Conservation (phyloP, 345 rosid genomes). For the Pugionium cornutum region DNA sequence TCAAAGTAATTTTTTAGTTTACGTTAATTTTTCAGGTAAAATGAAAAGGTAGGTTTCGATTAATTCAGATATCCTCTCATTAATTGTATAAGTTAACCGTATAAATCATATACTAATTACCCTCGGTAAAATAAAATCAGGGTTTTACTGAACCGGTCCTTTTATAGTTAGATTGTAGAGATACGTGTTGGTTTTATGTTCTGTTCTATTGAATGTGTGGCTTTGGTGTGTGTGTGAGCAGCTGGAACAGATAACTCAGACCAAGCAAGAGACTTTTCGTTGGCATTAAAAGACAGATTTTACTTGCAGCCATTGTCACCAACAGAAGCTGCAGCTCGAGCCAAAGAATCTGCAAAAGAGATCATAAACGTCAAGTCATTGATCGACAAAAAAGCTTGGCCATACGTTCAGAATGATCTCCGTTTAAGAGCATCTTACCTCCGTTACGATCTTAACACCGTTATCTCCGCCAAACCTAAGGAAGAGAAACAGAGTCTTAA, state of each 20-base stretch:
- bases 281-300: slow-evolving; percentile 66
- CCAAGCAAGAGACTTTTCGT: slow-evolving; percentile 69
- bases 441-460: slow-evolving; percentile 87
- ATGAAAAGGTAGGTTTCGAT: no score
- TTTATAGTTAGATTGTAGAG: background rate
- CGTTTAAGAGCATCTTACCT: slow-evolving; percentile 73
- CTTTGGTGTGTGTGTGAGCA: slow-evolving; percentile 41
- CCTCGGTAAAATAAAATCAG: no score
- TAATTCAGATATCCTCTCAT: no score
- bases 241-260: slow-evolving; percentile 94
- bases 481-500: slow-evolving; percentile 68
- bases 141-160: background rate
- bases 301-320: slow-evolving; percentile 75
- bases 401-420: slow-evolving; percentile 83
- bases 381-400: slow-evolving; percentile 97
- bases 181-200: background rate
- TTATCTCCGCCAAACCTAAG: slow-evolving; percentile 71
- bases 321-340: slow-evolving; percentile 66
- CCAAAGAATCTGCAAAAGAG: slow-evolving; percentile 87
- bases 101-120: no score
- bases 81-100: no score
- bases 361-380: slow-evolving; percentile 68
- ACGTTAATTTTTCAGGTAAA: no score
- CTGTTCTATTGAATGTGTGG: background rate
- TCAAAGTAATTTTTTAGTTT: no score